Base-by-base conservation (phyloP, 257 asterid species). In the Nicotiana otophora region DNA sequence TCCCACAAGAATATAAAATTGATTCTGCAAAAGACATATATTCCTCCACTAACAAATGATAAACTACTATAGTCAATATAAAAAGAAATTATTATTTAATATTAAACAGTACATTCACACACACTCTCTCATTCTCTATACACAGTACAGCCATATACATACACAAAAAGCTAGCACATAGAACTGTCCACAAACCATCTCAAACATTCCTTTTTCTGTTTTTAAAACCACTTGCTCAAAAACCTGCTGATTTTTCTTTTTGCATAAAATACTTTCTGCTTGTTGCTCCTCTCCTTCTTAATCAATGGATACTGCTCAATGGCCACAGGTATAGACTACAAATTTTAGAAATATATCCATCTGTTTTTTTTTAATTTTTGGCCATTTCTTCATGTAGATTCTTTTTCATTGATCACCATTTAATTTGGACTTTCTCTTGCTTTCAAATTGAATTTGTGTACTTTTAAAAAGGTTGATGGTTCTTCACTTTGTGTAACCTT, bases 261-360 rank as follows among this genome's bases (percentile, higher is more conserved):
- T 30, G 46, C 34, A 75, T 20, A 8, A 72, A 11, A 75, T 10
- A 12, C 19, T 30, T 46, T 26, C 64, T 72, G 67, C 55, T 74
- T 23, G 14, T 75, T 39, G 9, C 26, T 34, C 4, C 55, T n/a
- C 34, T 76, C 69, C 68, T n/a, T 42, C 78, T 64, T 65, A 83
- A n/a, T 81, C 90, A 89, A 92, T 92, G 97, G 93, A 92, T 75
- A 86, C 92, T 89, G 87, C 91, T 86, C 95, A 92, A 88, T 93
- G 96, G 96, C 96, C 93, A 74, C 96, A 93, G 96, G 97, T 93
- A 90, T 69, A 64, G 58, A 80, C 79, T 85, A 83, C 87, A 36
- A 68, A 26, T 4, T 17, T 7, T 68, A 36, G 54, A 34, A 4
- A 68, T 68, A 67, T n/a, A 67, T 34, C 15, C 20, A 33, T 42